phyloP scores from a whole-genome alignment of 2,329 filamentous ascomycete species.

The Penicillium sp. region DNA sequence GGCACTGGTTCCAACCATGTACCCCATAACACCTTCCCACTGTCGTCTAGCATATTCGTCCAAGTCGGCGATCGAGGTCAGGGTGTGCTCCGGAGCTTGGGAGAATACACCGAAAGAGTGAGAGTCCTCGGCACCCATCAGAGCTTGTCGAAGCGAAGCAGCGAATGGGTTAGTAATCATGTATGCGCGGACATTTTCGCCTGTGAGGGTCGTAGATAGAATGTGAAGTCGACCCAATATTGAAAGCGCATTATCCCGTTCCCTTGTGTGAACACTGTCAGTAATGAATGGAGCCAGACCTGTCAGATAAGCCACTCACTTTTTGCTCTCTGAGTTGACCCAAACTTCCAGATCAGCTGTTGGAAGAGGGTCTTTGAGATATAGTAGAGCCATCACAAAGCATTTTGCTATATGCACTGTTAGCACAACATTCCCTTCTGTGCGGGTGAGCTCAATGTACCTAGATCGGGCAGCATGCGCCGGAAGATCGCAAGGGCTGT shows the following conservation, averaged over 20 bases:
- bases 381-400: constrained; percentile 93
- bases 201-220: constrained; percentile 63
- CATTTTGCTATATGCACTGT: constrained; percentile 68
- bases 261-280: constrained; percentile 46
- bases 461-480: constrained; percentile 91
- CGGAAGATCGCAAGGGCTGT: constrained; percentile 94
- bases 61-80: constrained; percentile 69
- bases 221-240: constrained; percentile 87
- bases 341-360: constrained; percentile 81
- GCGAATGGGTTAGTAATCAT: constrained; percentile 79
- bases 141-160: constrained; percentile 75
- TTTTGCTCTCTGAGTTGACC: constrained; percentile 69
- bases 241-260: constrained; percentile 80
- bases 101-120: constrained; percentile 90
- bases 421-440: constrained; percentile 9
- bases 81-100: constrained; percentile 59
- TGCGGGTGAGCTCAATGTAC: constrained; percentile 49
- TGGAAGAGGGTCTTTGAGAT: constrained; percentile 77
- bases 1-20: constrained; percentile 68
- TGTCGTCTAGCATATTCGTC: constrained; percentile 83
- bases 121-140: constrained; percentile 82
- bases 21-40: constrained; percentile 96
- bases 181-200: constrained; percentile 66
- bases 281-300: not conserved
- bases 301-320: constrained; percentile 39